phyloP scores from a whole-genome alignment of 2,329 filamentous ascomycete genomes.

The Penicillium sp. region DNA sequence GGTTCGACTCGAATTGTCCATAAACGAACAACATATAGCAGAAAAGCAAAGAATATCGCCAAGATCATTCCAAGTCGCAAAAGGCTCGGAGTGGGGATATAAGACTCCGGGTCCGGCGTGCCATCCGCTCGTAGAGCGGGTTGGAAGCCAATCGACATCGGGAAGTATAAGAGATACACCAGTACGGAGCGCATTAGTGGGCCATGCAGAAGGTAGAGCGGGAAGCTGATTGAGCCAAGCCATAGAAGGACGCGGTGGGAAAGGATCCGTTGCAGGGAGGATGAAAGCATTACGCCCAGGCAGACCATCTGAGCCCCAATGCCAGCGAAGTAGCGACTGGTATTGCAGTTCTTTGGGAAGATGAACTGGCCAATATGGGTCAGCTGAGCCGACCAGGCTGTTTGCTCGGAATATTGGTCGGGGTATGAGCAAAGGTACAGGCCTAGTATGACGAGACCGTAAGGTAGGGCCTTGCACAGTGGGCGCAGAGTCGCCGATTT shows the following conservation, averaged over 20 bases:
- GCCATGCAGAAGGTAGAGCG: constrained; percentile 63
- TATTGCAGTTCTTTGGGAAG: constrained; percentile 44
- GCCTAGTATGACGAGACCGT: constrained; percentile 52
- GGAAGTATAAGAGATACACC: constrained; percentile 59
- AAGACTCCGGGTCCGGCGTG: constrained; percentile 31
- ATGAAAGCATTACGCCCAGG: constrained; percentile 54
- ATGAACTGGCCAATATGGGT: constrained; percentile 17
- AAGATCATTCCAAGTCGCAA: constrained; percentile 41
- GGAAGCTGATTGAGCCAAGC: constrained; percentile 63
- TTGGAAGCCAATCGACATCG: constrained; percentile 25
- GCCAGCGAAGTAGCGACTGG: constrained; percentile 51
- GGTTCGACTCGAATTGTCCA: constrained; percentile 58
- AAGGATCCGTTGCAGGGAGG: constrained; percentile 51
- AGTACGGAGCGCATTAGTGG: constrained; percentile 59
- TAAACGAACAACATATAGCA: constrained; percentile 48
- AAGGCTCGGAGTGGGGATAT: constrained; percentile 38
- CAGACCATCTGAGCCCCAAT: constrained; percentile 51
- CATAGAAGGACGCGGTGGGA: constrained; percentile 58
- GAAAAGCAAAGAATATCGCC: constrained; percentile 48
- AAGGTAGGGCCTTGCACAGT: constrained; percentile 48
- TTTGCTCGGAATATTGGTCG: constrained; percentile 54
- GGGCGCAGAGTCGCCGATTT: no score
- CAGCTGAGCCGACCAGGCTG: constrained; percentile 50
- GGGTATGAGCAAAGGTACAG: constrained; percentile 61
- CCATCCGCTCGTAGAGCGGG: constrained; percentile 8